These are phyloP conservation scores for Penicillium sp. DNA, from an alignment of 2,329 filamentous ascomycete species.

Conservation along the genomic window DNA sequence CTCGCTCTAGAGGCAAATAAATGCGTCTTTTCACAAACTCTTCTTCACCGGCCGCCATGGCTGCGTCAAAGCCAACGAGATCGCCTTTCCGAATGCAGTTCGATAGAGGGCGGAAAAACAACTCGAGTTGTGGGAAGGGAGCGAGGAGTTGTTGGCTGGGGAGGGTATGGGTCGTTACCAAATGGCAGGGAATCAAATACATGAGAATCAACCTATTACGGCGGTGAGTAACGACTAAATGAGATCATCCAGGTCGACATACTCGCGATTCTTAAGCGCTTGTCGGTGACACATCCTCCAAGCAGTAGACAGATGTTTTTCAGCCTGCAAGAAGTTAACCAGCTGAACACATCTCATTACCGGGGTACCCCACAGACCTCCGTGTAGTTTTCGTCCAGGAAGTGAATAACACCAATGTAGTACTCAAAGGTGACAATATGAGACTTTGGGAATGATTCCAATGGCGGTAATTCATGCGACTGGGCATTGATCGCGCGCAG, in stretches of 20 bases:
- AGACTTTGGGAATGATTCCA: slow-evolving; percentile 79
- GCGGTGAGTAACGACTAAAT: background rate
- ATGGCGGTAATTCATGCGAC: slow-evolving; percentile 73
- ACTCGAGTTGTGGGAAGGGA: slow-evolving; percentile 72
- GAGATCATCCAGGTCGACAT: slow-evolving; percentile 31
- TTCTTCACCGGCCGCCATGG: slow-evolving; percentile 78
- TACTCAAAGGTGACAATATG: slow-evolving; percentile 96
- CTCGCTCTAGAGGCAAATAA: slow-evolving; percentile 89
- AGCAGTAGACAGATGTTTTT: slow-evolving; percentile 75
- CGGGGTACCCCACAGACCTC: slow-evolving; percentile 51
- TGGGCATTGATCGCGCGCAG: slow-evolving; percentile 79
- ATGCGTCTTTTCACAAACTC: slow-evolving; percentile 91
- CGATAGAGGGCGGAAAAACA: slow-evolving; percentile 75
- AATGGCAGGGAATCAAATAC: slow-evolving; percentile 89
- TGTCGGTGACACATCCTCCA: slow-evolving; percentile 77
- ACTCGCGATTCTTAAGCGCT: slow-evolving; percentile 78
- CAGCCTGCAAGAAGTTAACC: slow-evolving; percentile 56
- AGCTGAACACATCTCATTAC: background rate
- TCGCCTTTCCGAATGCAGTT: slow-evolving; percentile 79
- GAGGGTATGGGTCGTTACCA: slow-evolving; percentile 83
- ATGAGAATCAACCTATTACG: slow-evolving; percentile 74
- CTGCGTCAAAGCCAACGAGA: slow-evolving; percentile 77
- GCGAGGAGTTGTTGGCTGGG: slow-evolving; percentile 70
- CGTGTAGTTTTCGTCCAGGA: slow-evolving; percentile 89
- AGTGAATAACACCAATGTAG: slow-evolving; percentile 89